A percentile compares a stretch with the other conserved stretches of the same genome.
These are phyloP conservation scores for Eimeria maxima DNA, from an alignment of 169 alveolate species.

Conservation along the genomic window DNA sequence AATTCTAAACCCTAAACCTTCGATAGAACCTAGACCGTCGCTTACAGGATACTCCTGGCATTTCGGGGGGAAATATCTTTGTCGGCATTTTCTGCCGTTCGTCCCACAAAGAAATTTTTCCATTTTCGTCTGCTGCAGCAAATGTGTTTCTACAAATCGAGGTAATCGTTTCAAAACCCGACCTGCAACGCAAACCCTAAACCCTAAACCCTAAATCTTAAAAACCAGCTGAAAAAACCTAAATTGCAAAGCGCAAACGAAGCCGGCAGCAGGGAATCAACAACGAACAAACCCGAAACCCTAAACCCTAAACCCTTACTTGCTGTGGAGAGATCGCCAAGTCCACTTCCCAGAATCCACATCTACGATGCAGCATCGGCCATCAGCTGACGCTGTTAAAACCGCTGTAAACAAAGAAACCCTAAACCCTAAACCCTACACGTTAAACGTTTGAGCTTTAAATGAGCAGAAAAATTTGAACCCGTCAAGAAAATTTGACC, in stretches of 20 bases:
- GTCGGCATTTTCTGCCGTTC: constrained; percentile 18
- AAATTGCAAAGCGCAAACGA: background rate
- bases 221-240: background rate
- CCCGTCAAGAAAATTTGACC: background rate
- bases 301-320: constrained; percentile 3
- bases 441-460: too few relatives aligned
- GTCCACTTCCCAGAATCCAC: background rate
- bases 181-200: too few relatives aligned
- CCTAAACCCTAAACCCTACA: too few relatives aligned
- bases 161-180: background rate
- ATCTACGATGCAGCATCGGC: constrained; percentile 48
- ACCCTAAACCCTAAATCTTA: background rate
- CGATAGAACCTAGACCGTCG: background rate
- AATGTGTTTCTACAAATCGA: background rate
- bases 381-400: constrained; percentile 16
- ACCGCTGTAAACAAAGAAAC: background rate
- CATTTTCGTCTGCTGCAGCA: constrained; percentile 71
- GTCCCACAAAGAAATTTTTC: constrained; percentile 65
- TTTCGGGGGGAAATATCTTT: constrained; percentile 12
- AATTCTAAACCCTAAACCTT: background rate
- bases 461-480: background rate
- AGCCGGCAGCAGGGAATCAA: too few relatives aligned
- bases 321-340: constrained; percentile 11
- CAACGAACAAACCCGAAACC: too few relatives aligned
- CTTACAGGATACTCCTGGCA: background rate